phyloP scores from a whole-genome alignment of 2,329 filamentous ascomycete species.

The Hypoxylon sp. region DNA sequence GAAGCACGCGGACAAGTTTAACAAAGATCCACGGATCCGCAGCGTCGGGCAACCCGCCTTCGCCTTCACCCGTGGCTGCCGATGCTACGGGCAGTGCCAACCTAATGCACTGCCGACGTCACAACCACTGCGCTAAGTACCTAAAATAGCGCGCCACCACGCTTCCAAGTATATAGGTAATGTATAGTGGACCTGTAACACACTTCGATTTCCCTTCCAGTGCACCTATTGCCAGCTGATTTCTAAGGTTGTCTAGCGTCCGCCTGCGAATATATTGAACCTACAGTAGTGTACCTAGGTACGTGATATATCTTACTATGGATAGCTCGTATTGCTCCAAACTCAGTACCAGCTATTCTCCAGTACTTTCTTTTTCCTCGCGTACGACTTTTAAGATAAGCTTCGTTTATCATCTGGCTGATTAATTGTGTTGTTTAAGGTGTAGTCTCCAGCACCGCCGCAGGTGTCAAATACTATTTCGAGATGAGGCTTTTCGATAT shows the following conservation, averaged over 20 bases:
- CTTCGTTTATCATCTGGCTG: neutral
- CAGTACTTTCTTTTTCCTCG: too few species aligned
- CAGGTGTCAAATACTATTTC: neutral
- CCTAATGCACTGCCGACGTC: slow-evolving; percentile 38
- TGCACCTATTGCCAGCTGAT: too few species aligned
- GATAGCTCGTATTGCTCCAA: too few species aligned
- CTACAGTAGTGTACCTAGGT: too few species aligned
- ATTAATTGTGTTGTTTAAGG: neutral
- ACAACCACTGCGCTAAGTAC: slow-evolving; percentile 16
- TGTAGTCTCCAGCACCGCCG: neutral
- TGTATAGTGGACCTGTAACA: neutral
- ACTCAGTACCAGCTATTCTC: too few species aligned
- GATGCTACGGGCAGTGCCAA: slow-evolving; percentile 18
- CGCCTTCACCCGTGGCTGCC: slow-evolving; percentile 25
- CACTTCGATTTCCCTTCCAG: neutral
- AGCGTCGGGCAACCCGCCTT: slow-evolving; percentile 26
- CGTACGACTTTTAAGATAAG: too few species aligned
- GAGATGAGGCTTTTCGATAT: neutral
- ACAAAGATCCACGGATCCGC: slow-evolving; percentile 30
- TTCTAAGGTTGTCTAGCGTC: too few species aligned
- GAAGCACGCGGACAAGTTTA: slow-evolving; percentile 26
- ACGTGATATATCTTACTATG: too few species aligned
- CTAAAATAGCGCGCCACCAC: slow-evolving; percentile 23
- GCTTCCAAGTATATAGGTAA: too few species aligned
- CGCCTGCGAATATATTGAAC: too few species aligned